A percentile compares a stretch with the other conserved stretches of the same genome.
Conservation (phyloP, 2,329 filamentous ascomycete species). For the Albophoma yamanashiensis region DNA sequence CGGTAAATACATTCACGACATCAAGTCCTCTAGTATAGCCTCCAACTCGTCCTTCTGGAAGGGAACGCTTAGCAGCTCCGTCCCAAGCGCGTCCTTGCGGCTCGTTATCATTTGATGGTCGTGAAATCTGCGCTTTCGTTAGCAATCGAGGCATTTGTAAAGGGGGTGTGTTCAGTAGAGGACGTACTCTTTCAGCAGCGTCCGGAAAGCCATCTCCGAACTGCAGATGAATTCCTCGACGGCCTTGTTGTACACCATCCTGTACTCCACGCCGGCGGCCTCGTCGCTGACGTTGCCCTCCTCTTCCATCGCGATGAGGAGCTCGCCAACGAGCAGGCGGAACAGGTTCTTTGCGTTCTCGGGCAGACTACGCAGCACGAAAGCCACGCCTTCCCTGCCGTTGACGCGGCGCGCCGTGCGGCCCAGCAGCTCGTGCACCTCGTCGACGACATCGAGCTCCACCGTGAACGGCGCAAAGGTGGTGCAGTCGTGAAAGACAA, state of each 20-base stretch:
- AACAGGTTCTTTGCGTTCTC: slow-evolving; percentile 89
- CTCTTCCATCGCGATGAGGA: slow-evolving; percentile 60
- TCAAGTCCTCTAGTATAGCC: slow-evolving; percentile 67
- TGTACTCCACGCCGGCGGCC: slow-evolving; percentile 72
- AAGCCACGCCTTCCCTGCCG: slow-evolving; percentile 83
- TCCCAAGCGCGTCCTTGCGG: slow-evolving; percentile 73
- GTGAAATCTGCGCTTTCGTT: slow-evolving; percentile 56
- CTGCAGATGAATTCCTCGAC: slow-evolving; percentile 95
- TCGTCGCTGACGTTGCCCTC: slow-evolving; percentile 33
- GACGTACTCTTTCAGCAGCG: slow-evolving; percentile 77
- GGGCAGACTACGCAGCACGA: slow-evolving; percentile 80
- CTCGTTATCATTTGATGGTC: slow-evolving; percentile 97
- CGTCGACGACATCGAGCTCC: slow-evolving; percentile 79
- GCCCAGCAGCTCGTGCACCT: slow-evolving; percentile 79
- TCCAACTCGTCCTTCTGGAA: slow-evolving; percentile 85
- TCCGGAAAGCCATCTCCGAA: slow-evolving; percentile 91
- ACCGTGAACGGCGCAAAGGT: slow-evolving; percentile 67
- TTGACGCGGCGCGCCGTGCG: slow-evolving; percentile 69
- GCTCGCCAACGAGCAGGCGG: slow-evolving; percentile 72
- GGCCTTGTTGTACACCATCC: slow-evolving; percentile 87
- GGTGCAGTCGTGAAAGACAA: slow-evolving; percentile 88
- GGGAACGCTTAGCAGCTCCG: slow-evolving; percentile 75
- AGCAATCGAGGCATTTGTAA: slow-evolving; percentile 5
- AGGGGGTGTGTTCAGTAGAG: background rate
- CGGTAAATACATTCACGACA: slow-evolving; percentile 12